Percentiles rank a stretch among this genome's conserved stretches.
Conservation (phyloP, 2,329 filamentous ascomycete species). For the Thielaviopsis musarum region DNA sequence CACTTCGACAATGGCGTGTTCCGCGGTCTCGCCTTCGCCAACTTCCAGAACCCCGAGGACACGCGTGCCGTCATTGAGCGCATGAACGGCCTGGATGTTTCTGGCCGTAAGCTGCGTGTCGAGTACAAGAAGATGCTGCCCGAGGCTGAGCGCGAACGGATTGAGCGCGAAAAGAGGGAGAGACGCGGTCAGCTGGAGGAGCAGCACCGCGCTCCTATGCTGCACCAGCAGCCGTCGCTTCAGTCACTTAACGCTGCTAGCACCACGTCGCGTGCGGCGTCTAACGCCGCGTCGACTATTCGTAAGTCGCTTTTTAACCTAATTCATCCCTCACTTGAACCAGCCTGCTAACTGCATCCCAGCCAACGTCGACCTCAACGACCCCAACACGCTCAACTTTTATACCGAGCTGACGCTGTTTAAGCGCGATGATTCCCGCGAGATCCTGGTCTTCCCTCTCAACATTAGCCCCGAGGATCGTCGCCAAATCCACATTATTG, state of each 20-base stretch:
- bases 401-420: conserved; percentile 86
- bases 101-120: conserved; percentile 83
- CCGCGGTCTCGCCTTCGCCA: conserved; percentile 87
- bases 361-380: conserved; percentile 74
- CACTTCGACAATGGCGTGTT: conserved; percentile 98
- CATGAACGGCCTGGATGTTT: conserved; percentile 90
- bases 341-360: background rate
- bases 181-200: conserved; percentile 91
- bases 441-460: conserved; percentile 70
- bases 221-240: conserved; percentile 75
- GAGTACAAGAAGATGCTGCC: conserved; percentile 99
- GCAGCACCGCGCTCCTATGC: conserved; percentile 65
- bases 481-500: conserved; percentile 80
- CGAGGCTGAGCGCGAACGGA: conserved; percentile 81
- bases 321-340: background rate
- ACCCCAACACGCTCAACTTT: conserved; percentile 69
- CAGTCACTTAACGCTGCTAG: conserved; percentile 43
- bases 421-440: conserved; percentile 60
- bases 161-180: conserved; percentile 93
- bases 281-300: background rate
- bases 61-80: conserved; percentile 82
- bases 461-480: conserved; percentile 69
- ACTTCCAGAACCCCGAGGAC: conserved; percentile 91
- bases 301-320: conserved; percentile 9
- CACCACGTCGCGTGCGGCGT: background rate